These are phyloP conservation scores for Epichloe glyceriae DNA, from an alignment of 2,329 filamentous ascomycete genomes.

Conservation along the genomic window DNA sequence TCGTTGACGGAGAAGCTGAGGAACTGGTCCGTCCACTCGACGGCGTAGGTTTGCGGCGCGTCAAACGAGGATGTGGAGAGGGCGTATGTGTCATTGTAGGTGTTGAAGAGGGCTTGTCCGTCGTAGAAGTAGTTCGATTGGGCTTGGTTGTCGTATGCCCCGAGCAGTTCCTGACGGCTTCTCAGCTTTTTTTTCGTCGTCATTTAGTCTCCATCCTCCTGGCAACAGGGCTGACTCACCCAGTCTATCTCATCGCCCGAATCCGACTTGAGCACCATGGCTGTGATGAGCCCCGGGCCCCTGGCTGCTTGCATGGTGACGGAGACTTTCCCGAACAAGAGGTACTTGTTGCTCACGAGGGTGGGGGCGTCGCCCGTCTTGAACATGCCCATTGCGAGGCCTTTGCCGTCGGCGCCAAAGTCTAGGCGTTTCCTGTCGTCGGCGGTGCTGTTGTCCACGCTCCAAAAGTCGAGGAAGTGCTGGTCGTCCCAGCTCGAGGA, in stretches of 20 bases:
- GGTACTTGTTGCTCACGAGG: slow-evolving; percentile 60
- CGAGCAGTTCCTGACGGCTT: slow-evolving; percentile 15
- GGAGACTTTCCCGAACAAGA: slow-evolving; percentile 71
- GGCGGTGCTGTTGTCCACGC: slow-evolving; percentile 19
- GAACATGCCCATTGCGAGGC: slow-evolving; percentile 39
- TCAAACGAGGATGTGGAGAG: slow-evolving; percentile 26
- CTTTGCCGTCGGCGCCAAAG: slow-evolving; percentile 15
- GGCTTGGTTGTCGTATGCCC: slow-evolving; percentile 36
- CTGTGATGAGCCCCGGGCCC: slow-evolving; percentile 65
- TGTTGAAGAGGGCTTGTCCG: slow-evolving; percentile 41
- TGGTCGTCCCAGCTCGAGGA: slow-evolving; percentile 34
- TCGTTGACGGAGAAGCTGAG: slow-evolving; percentile 49
- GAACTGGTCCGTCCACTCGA: slow-evolving; percentile 51
- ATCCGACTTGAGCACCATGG: slow-evolving; percentile 64
- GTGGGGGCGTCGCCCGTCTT: slow-evolving; percentile 43
- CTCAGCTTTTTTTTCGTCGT: not conserved
- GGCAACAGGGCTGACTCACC: slow-evolving; percentile 8
- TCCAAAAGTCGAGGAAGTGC: slow-evolving; percentile 16
- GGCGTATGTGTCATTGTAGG: slow-evolving; percentile 34
- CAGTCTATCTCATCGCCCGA: slow-evolving; percentile 58
- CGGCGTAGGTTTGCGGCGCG: slow-evolving; percentile 48
- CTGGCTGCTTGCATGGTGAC: slow-evolving; percentile 57
- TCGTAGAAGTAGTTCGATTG: slow-evolving; percentile 75
- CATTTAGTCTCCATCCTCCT: not conserved
- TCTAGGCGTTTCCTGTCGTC: slow-evolving; percentile 15